Conservation (phyloP, 352 stramenopile genomes). For the Globisporangium middletonii region DNA sequence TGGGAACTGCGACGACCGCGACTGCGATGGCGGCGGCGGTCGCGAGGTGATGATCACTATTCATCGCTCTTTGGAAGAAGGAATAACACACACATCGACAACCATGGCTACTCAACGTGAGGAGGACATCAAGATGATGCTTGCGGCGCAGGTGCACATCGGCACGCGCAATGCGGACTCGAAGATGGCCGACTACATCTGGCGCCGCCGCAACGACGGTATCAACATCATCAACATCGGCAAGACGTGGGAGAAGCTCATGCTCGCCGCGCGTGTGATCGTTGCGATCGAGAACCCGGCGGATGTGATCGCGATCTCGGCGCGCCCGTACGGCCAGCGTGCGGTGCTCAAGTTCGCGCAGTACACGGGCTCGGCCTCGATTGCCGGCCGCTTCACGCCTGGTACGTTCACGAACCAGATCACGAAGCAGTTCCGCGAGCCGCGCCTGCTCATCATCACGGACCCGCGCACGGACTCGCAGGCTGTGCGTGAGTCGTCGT, state of each 20-base stretch:
- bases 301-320: constrained; percentile 99
- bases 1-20: too few species aligned
- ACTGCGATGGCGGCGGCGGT: neutral
- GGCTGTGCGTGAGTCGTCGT: constrained; percentile 97
- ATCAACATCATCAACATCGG: constrained; percentile 99
- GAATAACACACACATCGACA: constrained; percentile 17
- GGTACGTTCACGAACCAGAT: constrained; percentile 99
- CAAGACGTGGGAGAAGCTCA: constrained; percentile 99
- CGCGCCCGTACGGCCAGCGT: constrained; percentile 98
- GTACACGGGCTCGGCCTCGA: constrained; percentile 97
- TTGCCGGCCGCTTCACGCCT: constrained; percentile 99
- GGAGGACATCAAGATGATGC: constrained; percentile 99
- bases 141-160: constrained; percentile 99
- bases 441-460: constrained; percentile 98
- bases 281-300: constrained; percentile 99
- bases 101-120: constrained; percentile 90
- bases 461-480: constrained; percentile 98
- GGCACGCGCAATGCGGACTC: constrained; percentile 98
- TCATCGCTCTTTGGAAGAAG: constrained; percentile 50
- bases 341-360: constrained; percentile 99
- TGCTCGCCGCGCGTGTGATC: constrained; percentile 99
- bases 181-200: constrained; percentile 99
- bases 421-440: constrained; percentile 99
- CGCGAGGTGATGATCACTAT: constrained; percentile 22
- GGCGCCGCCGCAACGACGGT: constrained; percentile 96